Base-by-base conservation (phyloP, 352 stramenopile species). In the Phytophthora pini region DNA sequence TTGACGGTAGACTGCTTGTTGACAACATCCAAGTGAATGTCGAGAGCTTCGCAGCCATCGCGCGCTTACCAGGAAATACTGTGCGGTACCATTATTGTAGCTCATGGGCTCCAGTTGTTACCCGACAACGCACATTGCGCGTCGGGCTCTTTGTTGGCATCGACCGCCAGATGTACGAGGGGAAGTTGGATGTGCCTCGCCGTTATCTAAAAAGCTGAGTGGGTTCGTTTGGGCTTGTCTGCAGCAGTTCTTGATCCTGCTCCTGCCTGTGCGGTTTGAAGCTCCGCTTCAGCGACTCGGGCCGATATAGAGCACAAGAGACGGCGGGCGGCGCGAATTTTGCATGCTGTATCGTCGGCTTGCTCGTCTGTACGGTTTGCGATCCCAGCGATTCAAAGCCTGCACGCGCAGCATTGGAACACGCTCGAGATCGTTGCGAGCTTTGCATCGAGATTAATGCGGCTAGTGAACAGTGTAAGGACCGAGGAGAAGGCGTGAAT, bases 301-400 rank as follows among this genome's bases (percentile, higher is more conserved):
- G n/a, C 39, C 47, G 47, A 65, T 15, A 53, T 65, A 59, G 57
- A 65, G 49, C 31, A 56, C 44, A 63, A 55, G 56, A 50, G 34
- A 47, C 44, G n/a, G 38, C 44, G 15, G 47, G 43, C 36, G 52
- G 43, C 51, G 50, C 50, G 59, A 67, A 61, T 49, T 52, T 43
- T 53, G 32, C 44, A 56, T 62, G 31, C 31, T 53, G 26, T 27
- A 56, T 68, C 34, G 59, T 50, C 29, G 52, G 26, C 41, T 54
- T 51, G 41, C 31, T 51, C 43, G 51, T 59, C 29, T 26, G 47
- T 61, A 59, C 56, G 47, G 44, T 63, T 63, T 20, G 26, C 17
- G 4, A 43, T 39, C 50, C 52, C 34, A 67, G 11, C 51, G 51
- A 44, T 63, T 68, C 60, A 68, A 49, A 63, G 60, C 52, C 60